Conservation (phyloP, 108 stramenopile species). For the Skeletonema grethae region DNA sequence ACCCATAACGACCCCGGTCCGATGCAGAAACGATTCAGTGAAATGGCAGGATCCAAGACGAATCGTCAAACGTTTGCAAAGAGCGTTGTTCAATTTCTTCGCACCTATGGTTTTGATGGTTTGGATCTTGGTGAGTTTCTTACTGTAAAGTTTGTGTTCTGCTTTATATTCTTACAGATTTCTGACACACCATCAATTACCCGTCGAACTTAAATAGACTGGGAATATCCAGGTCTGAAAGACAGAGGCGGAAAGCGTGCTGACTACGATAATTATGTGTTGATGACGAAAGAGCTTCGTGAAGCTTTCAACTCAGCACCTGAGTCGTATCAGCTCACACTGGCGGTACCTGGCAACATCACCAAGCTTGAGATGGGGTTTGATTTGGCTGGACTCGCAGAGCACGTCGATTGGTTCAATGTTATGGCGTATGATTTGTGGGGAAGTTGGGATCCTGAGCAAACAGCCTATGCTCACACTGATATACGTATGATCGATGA, state of each 20-base stretch:
- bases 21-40: constrained; percentile 47
- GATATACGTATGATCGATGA: constrained; percentile 53
- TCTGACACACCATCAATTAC: too few relatives aligned
- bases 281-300: constrained; percentile 27
- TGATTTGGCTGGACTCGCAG: constrained; percentile 35
- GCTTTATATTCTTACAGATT: too few relatives aligned
- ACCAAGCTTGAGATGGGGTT: constrained; percentile 50
- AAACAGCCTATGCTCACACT: constrained; percentile 44
- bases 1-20: constrained; percentile 52
- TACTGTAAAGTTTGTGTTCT: too few relatives aligned
- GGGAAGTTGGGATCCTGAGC: constrained; percentile 41
- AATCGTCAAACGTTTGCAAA: constrained; percentile 42
- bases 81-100: constrained; percentile 36
- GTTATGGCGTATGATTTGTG: constrained; percentile 52
- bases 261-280: constrained; percentile 39
- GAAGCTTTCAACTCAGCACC: constrained; percentile 40
- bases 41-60: constrained; percentile 28
- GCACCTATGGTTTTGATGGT: constrained; percentile 42
- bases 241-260: constrained; percentile 42
- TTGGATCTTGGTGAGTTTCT: constrained; percentile 12
- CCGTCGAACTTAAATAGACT: neutral
- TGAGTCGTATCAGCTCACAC: constrained; percentile 28
- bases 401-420: constrained; percentile 49
- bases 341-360: constrained; percentile 42
- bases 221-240: constrained; percentile 44